A percentile compares a stretch with the other conserved stretches of the same genome.
Conservation (phyloP, 1,139 yeast genomes). For the Saccharomyces pastorianus region DNA sequence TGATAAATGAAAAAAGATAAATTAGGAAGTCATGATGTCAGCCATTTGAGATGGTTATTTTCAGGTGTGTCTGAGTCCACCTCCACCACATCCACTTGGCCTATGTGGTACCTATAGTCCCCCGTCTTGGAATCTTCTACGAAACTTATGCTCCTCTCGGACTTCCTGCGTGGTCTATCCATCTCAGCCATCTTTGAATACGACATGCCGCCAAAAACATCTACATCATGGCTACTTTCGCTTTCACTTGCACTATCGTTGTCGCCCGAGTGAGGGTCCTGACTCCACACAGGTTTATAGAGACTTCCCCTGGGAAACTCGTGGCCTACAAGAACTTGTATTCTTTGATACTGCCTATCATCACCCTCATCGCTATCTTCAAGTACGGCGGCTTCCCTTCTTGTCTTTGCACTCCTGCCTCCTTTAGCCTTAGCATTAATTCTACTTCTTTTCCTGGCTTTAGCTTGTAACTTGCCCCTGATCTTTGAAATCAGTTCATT, state of each 20-base stretch:
- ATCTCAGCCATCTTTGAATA: neutral
- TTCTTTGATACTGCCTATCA: neutral
- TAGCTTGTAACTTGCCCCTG: neutral
- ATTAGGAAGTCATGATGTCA: constrained; percentile 4
- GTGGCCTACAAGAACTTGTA: neutral
- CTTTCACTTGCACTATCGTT: neutral
- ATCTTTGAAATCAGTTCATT: constrained; percentile 10
- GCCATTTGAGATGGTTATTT: constrained; percentile 16
- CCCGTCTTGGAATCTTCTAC: constrained; percentile 26
- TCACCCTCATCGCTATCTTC: neutral
- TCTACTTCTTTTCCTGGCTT: constrained; percentile 11
- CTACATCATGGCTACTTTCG: neutral
- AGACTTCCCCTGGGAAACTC: neutral
- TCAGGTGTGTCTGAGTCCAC: constrained; percentile 21
- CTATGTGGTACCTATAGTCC: constrained; percentile 9
- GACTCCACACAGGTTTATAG: neutral
- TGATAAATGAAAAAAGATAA: neutral
- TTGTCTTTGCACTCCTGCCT: neutral
- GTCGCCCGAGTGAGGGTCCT: neutral
- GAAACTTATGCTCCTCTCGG: constrained; percentile 23
- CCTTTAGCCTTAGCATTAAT: constrained; percentile 3
- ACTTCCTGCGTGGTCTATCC: constrained; percentile 21
- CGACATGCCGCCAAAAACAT: neutral
- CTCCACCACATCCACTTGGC: constrained; percentile 17
- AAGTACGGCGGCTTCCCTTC: neutral